Conservation (phyloP, 108 stramenopile species). For the Asterionellopsis glacialis region DNA sequence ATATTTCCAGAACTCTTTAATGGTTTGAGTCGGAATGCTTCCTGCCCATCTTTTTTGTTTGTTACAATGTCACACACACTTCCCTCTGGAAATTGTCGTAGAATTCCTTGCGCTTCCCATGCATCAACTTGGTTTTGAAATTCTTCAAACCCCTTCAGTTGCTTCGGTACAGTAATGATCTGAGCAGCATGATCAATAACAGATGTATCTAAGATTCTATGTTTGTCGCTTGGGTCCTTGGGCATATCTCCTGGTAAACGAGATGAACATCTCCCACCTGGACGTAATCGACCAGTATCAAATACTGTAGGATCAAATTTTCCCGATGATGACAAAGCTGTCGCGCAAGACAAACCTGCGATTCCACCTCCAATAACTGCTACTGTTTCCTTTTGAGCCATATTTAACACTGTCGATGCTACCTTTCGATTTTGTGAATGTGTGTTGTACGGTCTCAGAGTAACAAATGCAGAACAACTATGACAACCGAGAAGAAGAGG, state of each 20-base stretch:
- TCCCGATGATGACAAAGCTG: conserved; percentile 8
- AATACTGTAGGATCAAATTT: conserved; percentile 34
- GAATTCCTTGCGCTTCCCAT: conserved; percentile 53
- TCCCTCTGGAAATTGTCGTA: conserved; percentile 35
- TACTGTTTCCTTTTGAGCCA: conserved; percentile 20
- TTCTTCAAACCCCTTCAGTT: conserved; percentile 7
- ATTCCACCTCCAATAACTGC: conserved; percentile 84
- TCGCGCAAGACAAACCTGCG: conserved; percentile 69
- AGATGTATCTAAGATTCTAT: conserved; percentile 11
- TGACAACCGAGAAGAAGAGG: too few species aligned
- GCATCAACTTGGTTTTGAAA: conserved; percentile 54
- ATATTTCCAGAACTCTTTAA: conserved; percentile 9
- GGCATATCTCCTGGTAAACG: conserved; percentile 42
- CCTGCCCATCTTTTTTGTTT: conserved; percentile 2
- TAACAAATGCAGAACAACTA: too few species aligned
- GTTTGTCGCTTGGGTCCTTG: conserved; percentile 8
- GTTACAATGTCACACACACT: conserved; percentile 33
- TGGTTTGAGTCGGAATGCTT: background rate
- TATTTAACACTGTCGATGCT: too few species aligned
- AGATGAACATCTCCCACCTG: conserved; percentile 71
- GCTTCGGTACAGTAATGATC: conserved; percentile 34
- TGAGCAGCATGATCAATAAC: conserved; percentile 80
- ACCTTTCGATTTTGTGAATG: too few species aligned
- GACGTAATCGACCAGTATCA: conserved; percentile 79
- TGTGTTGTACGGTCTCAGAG: too few species aligned